Conservation (phyloP, 2,329 filamentous ascomycete species). For the Fusarium luffae region DNA sequence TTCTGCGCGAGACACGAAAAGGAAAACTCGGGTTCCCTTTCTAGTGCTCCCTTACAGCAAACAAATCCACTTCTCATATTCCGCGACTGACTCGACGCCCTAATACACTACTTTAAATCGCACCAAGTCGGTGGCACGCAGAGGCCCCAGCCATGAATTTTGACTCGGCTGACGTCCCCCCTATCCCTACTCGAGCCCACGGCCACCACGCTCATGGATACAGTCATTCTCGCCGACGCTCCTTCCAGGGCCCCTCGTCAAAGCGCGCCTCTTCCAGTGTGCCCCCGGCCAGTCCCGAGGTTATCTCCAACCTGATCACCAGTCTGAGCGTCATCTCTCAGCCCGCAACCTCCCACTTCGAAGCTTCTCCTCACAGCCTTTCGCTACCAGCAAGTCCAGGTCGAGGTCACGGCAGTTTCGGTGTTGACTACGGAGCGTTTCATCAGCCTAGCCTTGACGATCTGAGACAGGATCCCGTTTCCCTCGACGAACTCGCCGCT, state of each 20-base stretch:
- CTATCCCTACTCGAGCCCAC: slow-evolving; percentile 48
- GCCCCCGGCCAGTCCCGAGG: slow-evolving; percentile 70
- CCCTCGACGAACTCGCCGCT: slow-evolving; percentile 70
- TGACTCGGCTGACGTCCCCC: slow-evolving; percentile 45
- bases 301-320: slow-evolving; percentile 77
- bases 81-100: slow-evolving; percentile 12
- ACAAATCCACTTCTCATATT: slow-evolving; percentile 24
- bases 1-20: slow-evolving; percentile 17
- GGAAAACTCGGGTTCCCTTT: background rate
- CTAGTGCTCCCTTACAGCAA: slow-evolving; percentile 13
- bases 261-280: slow-evolving; percentile 42
- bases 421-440: slow-evolving; percentile 78
- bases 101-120: slow-evolving; percentile 10
- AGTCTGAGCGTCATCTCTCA: slow-evolving; percentile 75
- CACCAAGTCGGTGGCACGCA: slow-evolving; percentile 23
- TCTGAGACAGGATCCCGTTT: slow-evolving; percentile 57
- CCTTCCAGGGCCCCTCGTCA: slow-evolving; percentile 31
- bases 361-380: slow-evolving; percentile 61
- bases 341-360: slow-evolving; percentile 76
- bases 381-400: slow-evolving; percentile 52
- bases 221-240: slow-evolving; percentile 22
- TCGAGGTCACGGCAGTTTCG: slow-evolving; percentile 68
- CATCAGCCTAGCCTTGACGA: slow-evolving; percentile 63
- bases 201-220: slow-evolving; percentile 23
- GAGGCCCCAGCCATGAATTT: slow-evolving; percentile 45